A percentile compares a stretch with the other conserved stretches of the same genome.
phyloP scores from a whole-genome alignment of 768 basidiomycete genomes.

The Wakefieldia striispora region DNA sequence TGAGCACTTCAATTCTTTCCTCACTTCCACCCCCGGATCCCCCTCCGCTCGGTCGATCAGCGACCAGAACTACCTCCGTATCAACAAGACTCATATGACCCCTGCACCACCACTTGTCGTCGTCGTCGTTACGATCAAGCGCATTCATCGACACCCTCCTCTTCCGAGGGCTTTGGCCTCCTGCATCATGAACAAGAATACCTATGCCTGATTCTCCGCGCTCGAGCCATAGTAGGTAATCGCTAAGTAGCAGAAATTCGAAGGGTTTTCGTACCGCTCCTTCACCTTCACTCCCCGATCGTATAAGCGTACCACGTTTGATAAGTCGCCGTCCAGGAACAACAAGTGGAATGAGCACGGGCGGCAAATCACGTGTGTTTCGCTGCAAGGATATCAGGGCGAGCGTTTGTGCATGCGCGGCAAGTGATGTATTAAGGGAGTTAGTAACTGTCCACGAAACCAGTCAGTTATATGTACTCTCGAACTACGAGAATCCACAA shows the following conservation, averaged over 20 bases:
- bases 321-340: conserved; percentile 78
- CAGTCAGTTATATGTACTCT: conserved; percentile 4
- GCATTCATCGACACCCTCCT: conserved; percentile 17
- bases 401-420: conserved; percentile 74
- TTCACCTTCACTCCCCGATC: conserved; percentile 46
- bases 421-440: conserved; percentile 77
- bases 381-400: conserved; percentile 76
- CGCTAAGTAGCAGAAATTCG: conserved; percentile 82
- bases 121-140: conserved; percentile 43
- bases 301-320: conserved; percentile 61
- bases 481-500: neutral
- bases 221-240: conserved; percentile 77
- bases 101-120: conserved; percentile 74
- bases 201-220: conserved; percentile 40
- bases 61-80: conserved; percentile 64
- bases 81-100: conserved; percentile 71
- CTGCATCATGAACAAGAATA: conserved; percentile 18
- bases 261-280: conserved; percentile 35
- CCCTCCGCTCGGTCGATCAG: conserved; percentile 25
- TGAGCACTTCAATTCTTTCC: conserved; percentile 68
- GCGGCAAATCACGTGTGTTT: conserved; percentile 70
- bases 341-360: conserved; percentile 75
- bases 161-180: conserved; percentile 16
- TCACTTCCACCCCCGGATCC: conserved; percentile 34
- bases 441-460: conserved; percentile 55